Percentiles rank a stretch among this genome's conserved stretches.
Evolutionary conservation across 257 asterid genomes (phyloP).

Genomic region (Verbena officinalis): DNA sequence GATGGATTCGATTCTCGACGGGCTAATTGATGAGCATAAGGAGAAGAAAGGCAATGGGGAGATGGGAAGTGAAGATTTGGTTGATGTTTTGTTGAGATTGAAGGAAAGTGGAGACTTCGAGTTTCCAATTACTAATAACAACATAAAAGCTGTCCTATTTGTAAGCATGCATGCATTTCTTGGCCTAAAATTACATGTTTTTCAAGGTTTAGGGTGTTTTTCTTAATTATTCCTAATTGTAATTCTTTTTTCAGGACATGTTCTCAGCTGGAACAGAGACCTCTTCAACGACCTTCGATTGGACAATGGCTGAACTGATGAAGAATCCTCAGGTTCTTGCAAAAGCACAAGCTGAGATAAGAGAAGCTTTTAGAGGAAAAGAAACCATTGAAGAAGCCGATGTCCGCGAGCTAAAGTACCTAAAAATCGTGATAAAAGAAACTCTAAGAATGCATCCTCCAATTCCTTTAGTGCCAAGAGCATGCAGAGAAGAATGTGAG

Average conservation of each 20-base stretch:
- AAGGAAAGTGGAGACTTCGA: conserved; percentile 10
- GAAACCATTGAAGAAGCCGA: neutral
- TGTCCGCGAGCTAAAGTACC: neutral
- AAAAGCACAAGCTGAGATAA: conserved; percentile 19
- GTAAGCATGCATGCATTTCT: conserved; percentile 2
- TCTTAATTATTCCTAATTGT: neutral
- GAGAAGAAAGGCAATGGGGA: neutral
- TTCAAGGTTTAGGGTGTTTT: neutral
- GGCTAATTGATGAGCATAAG: conserved; percentile 25
- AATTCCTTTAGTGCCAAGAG: conserved; percentile 18
- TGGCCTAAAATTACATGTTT: neutral
- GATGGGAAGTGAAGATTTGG: conserved; percentile 27
- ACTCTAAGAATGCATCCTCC: conserved; percentile 28
- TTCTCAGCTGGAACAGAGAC: conserved; percentile 32
- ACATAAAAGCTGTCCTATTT: conserved; percentile 31
- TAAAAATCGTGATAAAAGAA: conserved; percentile 18
- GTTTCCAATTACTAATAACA: conserved; percentile 1
- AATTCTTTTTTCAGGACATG: conserved; percentile 12
- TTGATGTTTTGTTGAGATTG: conserved; percentile 32
- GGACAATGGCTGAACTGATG: conserved; percentile 17
- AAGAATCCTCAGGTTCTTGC: conserved; percentile 1
- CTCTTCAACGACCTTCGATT: conserved; percentile 23
- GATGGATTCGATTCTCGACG: conserved; percentile 7
- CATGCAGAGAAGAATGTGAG: conserved; percentile 16
- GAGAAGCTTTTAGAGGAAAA: conserved; percentile 4